Base-by-base conservation (phyloP, 78 protist genomes). In the Speleostelium caveatum region DNA sequence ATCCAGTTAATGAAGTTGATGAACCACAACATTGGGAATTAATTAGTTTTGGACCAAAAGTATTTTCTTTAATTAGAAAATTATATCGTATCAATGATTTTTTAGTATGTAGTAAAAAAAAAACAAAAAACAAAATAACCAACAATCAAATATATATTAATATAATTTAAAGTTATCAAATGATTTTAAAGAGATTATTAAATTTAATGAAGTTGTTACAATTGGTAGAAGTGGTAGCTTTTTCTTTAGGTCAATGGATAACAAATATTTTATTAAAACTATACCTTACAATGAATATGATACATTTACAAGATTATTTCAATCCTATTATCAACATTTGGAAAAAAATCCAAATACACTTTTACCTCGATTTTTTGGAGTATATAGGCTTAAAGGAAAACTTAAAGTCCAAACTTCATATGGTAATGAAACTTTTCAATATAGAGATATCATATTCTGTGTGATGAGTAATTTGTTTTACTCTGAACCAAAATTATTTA, bases 151-250 rank as follows among this genome's bases (percentile, higher is more conserved):
- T 63, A 3, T 67, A 38, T n/a, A n/a, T n/a, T n/a, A n/a, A n/a
- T n/a, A n/a, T n/a, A n/a, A n/a, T n/a, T n/a, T n/a, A 69, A 69
- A 42, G 87, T 26, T 51, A 66, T 65, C 28, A 65, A 60, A 66
- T 39, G 30, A 60, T 78, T n/a, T n/a, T 32, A 68, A 38, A 38
- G 74, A 39, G 49, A 73, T 75, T 36, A 2, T 60, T 24, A 63
- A 83, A 5, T 83, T 83, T 58, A 35, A 51, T 51, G 71, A 91
- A 30, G 95, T 91, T 60, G 62, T 32, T 39, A 80, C 95, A 0
- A 79, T 85, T 58, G 95, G 95, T 28, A 65, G 95, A 42, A 79
- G 90, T 75, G 95, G 95, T 39, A 76, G 90, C 28, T 91, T 91
- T 67, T 91, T 91, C 22, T 91, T 79, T 63, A 69, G 56, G 71